Evolutionary conservation across 495 filamentous ascomycete species (phyloP), one percentile per base, ranked within the genome.

Genomic region (Staphylotrichum tortipilum): DNA sequence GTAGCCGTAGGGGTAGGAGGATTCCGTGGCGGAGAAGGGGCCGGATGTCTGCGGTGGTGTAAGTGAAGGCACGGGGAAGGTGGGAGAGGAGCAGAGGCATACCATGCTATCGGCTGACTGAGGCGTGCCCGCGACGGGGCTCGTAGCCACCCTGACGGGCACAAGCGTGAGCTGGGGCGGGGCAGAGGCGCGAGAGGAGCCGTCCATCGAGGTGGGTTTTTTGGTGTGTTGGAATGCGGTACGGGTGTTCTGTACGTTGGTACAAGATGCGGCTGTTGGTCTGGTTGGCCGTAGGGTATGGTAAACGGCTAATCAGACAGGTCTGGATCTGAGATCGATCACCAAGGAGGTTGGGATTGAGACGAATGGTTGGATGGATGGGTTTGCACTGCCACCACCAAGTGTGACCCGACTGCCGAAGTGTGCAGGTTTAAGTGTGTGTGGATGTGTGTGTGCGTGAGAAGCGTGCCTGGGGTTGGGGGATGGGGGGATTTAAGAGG

Each of bases 351-450:
- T n/a, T n/a, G n/a, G 37, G 11, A 17, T 23, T 21, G 12, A 14
- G 14, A 12, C 15, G 19, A 1, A 4, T 29, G 50, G 50, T 54
- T 44, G 46, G 44, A 26, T 40, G 23, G 31, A 45, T 21, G 46
- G 14, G 15, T 50, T 56, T 52, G 49, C 54, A 56, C 54, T 49
- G 54, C 54, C 54, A 52, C 54, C 45, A 44, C 54, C 38, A 34
- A 26, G 28, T 39, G 35, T 18, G 42, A 43, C 1, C 21, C 8
- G 29, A 28, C 19, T 15, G 19, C 24, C n/a, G 40, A 29, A 24
- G 28, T 26, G 42, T 43, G 41, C 39, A 38, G 28, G 53, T 55
- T n/a, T n/a, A n/a, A n/a, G 40, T 50, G 43, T 9, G 17, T 23
- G 30, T n/a, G 10, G 29, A 23, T 34, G 29, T 45, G 17, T 19